Base-by-base conservation (phyloP, 495 filamentous ascomycete species). In the Aspergillus wentii region DNA sequence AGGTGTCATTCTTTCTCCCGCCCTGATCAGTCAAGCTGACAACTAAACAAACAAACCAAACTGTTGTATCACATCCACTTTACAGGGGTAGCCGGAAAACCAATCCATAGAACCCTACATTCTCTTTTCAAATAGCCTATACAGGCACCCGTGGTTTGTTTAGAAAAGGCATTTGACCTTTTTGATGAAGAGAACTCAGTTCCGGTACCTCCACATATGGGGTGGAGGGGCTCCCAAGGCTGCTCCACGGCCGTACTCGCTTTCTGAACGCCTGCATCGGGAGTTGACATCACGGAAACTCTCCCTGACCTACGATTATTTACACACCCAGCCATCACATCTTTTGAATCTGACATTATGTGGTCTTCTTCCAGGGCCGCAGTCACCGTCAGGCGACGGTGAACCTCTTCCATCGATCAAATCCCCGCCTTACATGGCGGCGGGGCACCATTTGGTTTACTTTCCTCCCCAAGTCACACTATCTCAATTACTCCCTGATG, bases 401-500 rank as follows among this genome's bases (percentile, higher is more conserved):
- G 42, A 39, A 26, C 44, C 33, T 38, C 53, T 74, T 14, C 62
- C 66, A 15, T 62, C 68, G 27, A 52, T 59, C 39, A 45, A 23
- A 14, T 47, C 45, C 14, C 65, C 63, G 20, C 48, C 51, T 20
- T 53, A 38, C 18, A 40, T 78, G 44, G 72, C 75, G 43, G 51
- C 62, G 11, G 75, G 69, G 23, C 67, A 67, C 48, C 85, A 91
- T 48, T 59, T 88, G 17, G 71, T 83, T 35, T 85, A 90, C 61
- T 89, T 87, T 56, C 80, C 84, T 17, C 71, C 80, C 0, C 74
- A 79, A 43, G 63, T 77, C 21, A 64, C 69, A 2, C 52, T 74
- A 34, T 71, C 69, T 16, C 46, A 72, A 13, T 62, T 91, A n/a
- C 68, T 83, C 2, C 59, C 64, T 3, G 87, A 94, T 52, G 86